Percentiles rank a stretch among this genome's conserved stretches.
phyloP scores from a whole-genome alignment of 176 grass and related monocot species.

The Secale cereale region DNA sequence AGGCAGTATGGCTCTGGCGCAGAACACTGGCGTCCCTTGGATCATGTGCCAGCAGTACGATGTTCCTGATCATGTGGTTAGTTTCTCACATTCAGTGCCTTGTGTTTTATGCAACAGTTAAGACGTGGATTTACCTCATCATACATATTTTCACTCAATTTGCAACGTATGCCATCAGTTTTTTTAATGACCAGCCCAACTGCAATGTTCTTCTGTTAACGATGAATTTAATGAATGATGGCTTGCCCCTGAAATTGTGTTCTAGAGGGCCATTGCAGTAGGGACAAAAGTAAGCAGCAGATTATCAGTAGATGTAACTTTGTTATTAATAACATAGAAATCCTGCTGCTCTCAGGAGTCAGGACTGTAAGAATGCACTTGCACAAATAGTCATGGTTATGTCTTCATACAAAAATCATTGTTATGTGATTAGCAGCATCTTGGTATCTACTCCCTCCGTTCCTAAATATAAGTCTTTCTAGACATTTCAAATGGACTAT shows the following conservation, averaged over 20 bases:
- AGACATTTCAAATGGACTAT: no score
- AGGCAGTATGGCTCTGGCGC: conserved; percentile 85
- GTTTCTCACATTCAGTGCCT: neutral
- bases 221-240: neutral
- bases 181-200: neutral
- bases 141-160: neutral
- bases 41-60: conserved; percentile 91
- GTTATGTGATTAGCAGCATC: neutral
- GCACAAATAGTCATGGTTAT: neutral
- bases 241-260: neutral
- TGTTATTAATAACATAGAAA: neutral
- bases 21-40: conserved; percentile 87
- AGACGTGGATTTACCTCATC: neutral
- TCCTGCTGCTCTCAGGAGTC: neutral
- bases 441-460: no score
- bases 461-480: no score
- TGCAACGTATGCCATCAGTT: neutral
- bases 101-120: neutral
- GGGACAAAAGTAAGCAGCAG: neutral
- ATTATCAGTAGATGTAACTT: neutral
- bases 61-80: conserved; percentile 87
- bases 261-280: neutral
- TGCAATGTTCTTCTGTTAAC: neutral
- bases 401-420: neutral
- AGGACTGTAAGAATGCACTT: neutral